Evolutionary conservation across 345 rosid genomes (phyloP), one percentile per base, ranked within the genome.

Genomic region (Syzygium oleosum): DNA sequence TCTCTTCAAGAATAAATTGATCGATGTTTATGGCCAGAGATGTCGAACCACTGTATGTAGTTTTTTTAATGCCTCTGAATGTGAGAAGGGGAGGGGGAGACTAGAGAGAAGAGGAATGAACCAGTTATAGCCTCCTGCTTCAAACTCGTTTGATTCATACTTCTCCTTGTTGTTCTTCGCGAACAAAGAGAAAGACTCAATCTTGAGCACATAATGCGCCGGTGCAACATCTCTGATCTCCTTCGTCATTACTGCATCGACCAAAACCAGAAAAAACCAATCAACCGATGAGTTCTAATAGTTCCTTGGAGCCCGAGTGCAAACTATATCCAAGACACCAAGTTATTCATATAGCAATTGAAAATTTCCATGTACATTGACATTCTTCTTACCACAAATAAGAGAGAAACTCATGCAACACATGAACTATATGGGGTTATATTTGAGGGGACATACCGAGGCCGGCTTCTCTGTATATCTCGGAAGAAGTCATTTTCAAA

Each of bases 51-150:
- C 58, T 54, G 10, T 54, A 54, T 19, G 23, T 19, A 7, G 58
- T 23, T 56, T 21, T 23, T 23, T 23, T 56, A 23, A 23, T 4
- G n/a, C 27, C 27, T 68, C 23, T 17, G 79, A 68, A 68, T 68
- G 46, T 2, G 46, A 34, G 78, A 16, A 22, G 4, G 12, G 34
- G 79, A 68, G 79, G 79, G 7, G 79, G 79, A 34, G 79, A 68
- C 23, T 17, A 17, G 79, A 68, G 79, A 68, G 79, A 68, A 9
- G 46, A 34, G 79, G 9, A 9, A 38, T 9, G 23, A 68, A 68
- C 79, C 79, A 68, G 34, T 31, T 17, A 68, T 34, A 17, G 46
- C 34, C 85, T 87, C 83, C 85, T 21, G 87, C 87, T 38, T 86
- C 83, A 21, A 86, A 86, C 38, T 86, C 87, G 21, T 38, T 10